These are phyloP conservation scores for Petunia secreta DNA, from an alignment of 257 asterid genomes.

Conservation along the genomic window DNA sequence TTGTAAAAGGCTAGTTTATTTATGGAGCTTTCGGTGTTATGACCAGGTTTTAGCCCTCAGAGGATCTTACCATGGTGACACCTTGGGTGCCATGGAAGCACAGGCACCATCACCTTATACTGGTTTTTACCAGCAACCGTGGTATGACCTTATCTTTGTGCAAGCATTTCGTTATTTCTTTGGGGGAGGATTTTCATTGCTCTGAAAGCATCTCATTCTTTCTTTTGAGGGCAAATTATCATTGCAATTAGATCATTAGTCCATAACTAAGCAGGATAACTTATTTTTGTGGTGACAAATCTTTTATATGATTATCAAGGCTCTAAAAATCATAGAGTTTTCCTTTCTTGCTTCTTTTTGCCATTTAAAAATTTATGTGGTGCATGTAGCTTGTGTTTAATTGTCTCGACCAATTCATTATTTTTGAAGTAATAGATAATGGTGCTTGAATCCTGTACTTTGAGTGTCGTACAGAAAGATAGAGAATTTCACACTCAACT, in stretches of 20 bases:
- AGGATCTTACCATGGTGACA: constrained; percentile 99
- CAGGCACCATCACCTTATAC: constrained; percentile 97
- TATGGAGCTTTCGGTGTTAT: constrained; percentile 24
- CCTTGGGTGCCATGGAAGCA: constrained; percentile 99
- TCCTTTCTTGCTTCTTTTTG: not conserved
- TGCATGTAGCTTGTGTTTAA: not conserved
- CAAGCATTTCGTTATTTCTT: not conserved
- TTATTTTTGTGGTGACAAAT: not conserved
- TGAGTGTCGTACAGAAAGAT: not conserved
- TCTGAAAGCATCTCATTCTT: not conserved
- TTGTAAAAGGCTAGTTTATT: constrained; percentile 23
- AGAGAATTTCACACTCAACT: not conserved
- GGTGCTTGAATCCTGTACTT: not conserved
- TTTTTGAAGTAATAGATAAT: not conserved
- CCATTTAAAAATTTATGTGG: not conserved
- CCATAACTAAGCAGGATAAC: not conserved
- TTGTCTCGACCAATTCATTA: not conserved
- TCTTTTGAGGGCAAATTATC: not conserved
- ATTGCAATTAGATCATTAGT: constrained; percentile 13
- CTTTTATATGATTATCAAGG: not conserved
- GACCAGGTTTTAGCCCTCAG: constrained; percentile 87
- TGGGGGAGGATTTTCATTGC: not conserved
- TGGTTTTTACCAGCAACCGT: constrained; percentile 97
- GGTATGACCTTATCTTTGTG: constrained; percentile 52
- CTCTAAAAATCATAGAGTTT: not conserved